Evolutionary conservation across 768 basidiomycete species (phyloP), one percentile per base, ranked within the genome.

Genomic region (Mycena pura): DNA sequence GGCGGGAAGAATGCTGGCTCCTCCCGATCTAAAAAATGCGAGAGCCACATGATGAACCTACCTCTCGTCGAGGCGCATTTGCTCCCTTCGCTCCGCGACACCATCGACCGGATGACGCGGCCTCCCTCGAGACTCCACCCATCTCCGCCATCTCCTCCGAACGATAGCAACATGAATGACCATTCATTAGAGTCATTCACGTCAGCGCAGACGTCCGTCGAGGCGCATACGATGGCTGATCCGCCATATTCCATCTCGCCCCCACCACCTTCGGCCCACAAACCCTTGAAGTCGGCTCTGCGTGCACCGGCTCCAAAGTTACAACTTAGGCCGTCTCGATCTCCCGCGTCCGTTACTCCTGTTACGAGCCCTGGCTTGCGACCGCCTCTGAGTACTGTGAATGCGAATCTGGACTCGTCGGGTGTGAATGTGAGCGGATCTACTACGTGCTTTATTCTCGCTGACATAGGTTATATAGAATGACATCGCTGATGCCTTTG

Each of bases 81-180:
- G 5, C 72, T 92, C 34, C 90, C 90, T 9, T 87, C 89, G 17
- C 76, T 92, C 32, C 80, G 84, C 39, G 90, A 91, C 56, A 92
- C 90, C 0, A 82, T 92, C 34, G 83, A 88, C 65, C 83, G 85
- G 44, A 92, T 92, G 90, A 92, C 90, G 3, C 77, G 81, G 50
- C 76, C 80, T 14, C 83, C 85, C 1, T 38, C 73, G 73, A 56
- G 53, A 57, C 60, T 59, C 63, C 11, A 68, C 68, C 5, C n/a
- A 4, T 19, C 56, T 9, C 3, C 47, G 32, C 56, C 50, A 9
- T 40, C 56, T 25, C 68, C 71, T 8, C 57, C 66, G 14, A 60
- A 43, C 47, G 43, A 59, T 32, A 13, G 55, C 52, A 19, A 54
- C 32, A 43, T 62, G 19, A 29, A 49, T 25, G 53, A 58, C 6